Conservation (phyloP, 2,329 filamentous ascomycete genomes). For the Neofusicoccum kwambonambiense region DNA sequence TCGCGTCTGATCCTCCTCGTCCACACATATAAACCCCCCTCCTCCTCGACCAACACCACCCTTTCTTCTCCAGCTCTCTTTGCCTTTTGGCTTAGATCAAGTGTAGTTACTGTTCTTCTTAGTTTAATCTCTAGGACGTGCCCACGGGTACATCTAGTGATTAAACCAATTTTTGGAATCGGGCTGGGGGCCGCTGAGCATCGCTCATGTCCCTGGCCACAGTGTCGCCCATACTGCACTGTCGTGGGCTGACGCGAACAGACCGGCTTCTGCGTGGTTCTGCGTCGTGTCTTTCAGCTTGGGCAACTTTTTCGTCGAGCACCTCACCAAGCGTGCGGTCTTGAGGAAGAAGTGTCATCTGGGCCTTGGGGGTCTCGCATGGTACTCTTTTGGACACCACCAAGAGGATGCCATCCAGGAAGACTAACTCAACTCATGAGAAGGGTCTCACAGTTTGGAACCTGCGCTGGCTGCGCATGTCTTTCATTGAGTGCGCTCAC, state of each 20-base stretch:
- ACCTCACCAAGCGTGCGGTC: background rate
- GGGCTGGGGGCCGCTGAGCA: background rate
- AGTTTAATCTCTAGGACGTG: conserved; percentile 4
- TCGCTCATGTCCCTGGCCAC: background rate
- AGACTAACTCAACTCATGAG: too few species aligned
- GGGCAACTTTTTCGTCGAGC: background rate
- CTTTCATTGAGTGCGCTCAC: background rate
- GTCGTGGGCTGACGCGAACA: background rate
- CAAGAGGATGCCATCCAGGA: background rate
- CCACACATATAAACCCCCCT: background rate
- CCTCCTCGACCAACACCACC: background rate
- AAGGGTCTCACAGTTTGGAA: too few species aligned
- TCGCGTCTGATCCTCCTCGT: background rate
- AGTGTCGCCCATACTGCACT: conserved; percentile 5
- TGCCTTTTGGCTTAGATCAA: conserved; percentile 13
- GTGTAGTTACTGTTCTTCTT: conserved; percentile 9
- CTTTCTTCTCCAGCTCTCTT: conserved; percentile 6
- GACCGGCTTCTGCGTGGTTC: background rate
- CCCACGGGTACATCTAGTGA: background rate
- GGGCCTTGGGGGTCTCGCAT: too few species aligned
- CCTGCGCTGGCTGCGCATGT: too few species aligned
- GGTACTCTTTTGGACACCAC: background rate
- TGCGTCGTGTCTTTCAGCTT: background rate
- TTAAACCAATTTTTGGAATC: background rate
- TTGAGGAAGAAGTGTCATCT: background rate